A percentile compares a stretch with the other conserved stretches of the same genome.
Conservation (phyloP, 192 early-diverging fungal genomes). For the Backusella tuberculispora region DNA sequence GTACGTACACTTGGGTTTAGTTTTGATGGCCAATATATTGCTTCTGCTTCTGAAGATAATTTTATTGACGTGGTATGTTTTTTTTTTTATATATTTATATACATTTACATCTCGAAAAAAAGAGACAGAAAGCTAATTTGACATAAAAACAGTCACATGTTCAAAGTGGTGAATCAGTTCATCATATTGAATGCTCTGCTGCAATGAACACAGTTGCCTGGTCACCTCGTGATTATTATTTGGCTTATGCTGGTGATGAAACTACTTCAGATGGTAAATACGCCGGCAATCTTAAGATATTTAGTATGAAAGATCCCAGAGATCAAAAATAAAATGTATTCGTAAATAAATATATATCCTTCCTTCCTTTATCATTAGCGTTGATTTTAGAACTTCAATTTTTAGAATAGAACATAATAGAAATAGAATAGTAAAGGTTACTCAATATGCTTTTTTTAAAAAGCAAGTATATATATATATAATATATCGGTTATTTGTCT, state of each 20-base stretch:
- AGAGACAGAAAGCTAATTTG: not conserved
- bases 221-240: constrained; percentile 76
- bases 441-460: too few species aligned
- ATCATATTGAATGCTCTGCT: constrained; percentile 67
- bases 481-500: too few species aligned
- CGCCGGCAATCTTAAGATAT: constrained; percentile 55
- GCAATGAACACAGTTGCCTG: constrained; percentile 79
- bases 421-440: too few species aligned
- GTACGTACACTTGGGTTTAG: constrained; percentile 80
- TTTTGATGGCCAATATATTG: constrained; percentile 78
- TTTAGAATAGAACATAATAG: too few species aligned
- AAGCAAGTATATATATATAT: too few species aligned
- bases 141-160: constrained; percentile 61
- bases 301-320: constrained; percentile 45
- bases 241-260: constrained; percentile 83
- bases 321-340: constrained; percentile 7
- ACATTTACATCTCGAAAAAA: not conserved
- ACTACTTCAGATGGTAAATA: constrained; percentile 40
- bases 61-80: constrained; percentile 76
- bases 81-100: not conserved
- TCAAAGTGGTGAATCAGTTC: constrained; percentile 69
- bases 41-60: constrained; percentile 76
- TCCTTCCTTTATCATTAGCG: not conserved
- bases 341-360: constrained; percentile 14
- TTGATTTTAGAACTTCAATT: too few species aligned